Evolutionary conservation across 1,284 basidiomycete species (phyloP).

Genomic region (Melampsora americana): DNA sequence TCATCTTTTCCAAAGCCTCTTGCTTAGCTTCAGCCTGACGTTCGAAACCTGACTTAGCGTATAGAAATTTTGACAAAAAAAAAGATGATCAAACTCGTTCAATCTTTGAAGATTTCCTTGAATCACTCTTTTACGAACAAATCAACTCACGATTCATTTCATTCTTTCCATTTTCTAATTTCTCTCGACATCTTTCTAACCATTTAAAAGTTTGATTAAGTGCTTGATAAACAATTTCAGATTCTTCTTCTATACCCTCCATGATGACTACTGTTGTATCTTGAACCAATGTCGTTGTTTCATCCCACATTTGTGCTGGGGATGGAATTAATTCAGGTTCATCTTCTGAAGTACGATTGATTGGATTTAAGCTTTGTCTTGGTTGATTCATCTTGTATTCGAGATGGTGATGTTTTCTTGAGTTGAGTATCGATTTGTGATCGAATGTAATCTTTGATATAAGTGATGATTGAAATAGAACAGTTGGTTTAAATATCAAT

Average conservation of each 20-base stretch:
- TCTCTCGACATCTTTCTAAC: slow-evolving; percentile 36
- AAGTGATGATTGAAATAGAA: too few relatives aligned
- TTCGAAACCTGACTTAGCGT: slow-evolving; percentile 18
- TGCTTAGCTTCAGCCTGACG: slow-evolving; percentile 38
- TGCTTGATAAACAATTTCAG: slow-evolving; percentile 34
- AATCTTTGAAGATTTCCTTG: too few relatives aligned
- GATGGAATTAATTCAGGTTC: slow-evolving; percentile 1
- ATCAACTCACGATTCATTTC: slow-evolving; percentile 15
- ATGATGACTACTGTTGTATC: slow-evolving; percentile 38
- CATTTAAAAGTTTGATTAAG: slow-evolving; percentile 43
- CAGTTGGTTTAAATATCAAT: too few relatives aligned
- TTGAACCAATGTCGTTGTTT: slow-evolving; percentile 19
- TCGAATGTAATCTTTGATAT: too few relatives aligned
- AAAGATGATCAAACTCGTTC: too few relatives aligned
- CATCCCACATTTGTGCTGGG: slow-evolving; percentile 20
- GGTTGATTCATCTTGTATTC: not conserved
- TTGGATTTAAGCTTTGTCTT: not conserved
- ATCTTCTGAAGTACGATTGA: not conserved
- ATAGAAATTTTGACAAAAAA: too few relatives aligned
- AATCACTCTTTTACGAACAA: not conserved
- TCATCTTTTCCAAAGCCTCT: slow-evolving; percentile 40
- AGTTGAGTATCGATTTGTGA: not conserved
- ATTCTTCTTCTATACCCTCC: slow-evolving; percentile 36
- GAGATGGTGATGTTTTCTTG: not conserved
- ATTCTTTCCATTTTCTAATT: slow-evolving; percentile 35